Percentiles rank a stretch among this genome's conserved stretches.
Conservation (phyloP, 139 green algal species). For the Micromonas commoda region DNA sequence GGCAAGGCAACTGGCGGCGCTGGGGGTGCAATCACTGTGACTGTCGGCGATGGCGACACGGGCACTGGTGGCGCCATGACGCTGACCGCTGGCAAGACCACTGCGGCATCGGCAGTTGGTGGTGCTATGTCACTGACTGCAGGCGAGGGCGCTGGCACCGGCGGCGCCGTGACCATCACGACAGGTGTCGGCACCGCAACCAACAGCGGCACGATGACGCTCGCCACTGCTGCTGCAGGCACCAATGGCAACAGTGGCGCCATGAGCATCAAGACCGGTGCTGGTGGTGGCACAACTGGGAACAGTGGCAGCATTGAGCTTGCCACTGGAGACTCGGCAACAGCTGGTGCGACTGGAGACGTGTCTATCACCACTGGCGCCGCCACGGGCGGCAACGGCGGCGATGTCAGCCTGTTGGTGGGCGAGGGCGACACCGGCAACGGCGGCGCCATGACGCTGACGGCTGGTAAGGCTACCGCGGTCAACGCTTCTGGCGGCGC, state of each 20-base stretch:
- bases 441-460: not conserved
- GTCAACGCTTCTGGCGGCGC: too few species aligned
- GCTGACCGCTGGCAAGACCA: not conserved
- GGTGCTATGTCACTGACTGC: too few species aligned
- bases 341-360: slow-evolving; percentile 24
- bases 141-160: too few species aligned
- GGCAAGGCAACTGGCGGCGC: not conserved
- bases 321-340: not conserved
- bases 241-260: not conserved
- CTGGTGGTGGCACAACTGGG: too few species aligned
- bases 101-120: too few species aligned
- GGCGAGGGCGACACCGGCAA: slow-evolving; percentile 9
- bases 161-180: not conserved
- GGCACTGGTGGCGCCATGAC: not conserved
- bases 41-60: not conserved
- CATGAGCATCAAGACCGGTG: not conserved
- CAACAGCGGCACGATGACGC: not conserved
- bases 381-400: slow-evolving; percentile 19
- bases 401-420: slow-evolving; percentile 17
- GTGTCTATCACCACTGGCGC: not conserved
- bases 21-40: not conserved
- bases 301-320: too few species aligned
- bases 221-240: not conserved
- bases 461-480: not conserved
- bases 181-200: not conserved